These are phyloP conservation scores for Huntiella moniliformis DNA, from an alignment of 2,329 filamentous ascomycete species.

Conservation along the genomic window DNA sequence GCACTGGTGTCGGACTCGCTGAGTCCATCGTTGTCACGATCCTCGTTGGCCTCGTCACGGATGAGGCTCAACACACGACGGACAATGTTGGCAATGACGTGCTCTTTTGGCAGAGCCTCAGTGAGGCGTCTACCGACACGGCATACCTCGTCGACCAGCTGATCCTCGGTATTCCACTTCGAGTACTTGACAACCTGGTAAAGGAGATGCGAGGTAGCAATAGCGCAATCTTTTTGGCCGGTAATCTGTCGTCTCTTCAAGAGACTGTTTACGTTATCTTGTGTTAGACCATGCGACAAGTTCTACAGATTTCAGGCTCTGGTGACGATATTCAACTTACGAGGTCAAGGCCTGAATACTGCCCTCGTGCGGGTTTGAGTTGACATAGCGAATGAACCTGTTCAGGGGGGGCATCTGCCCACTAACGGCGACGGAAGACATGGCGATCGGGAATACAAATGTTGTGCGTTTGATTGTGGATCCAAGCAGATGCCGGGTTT, in stretches of 20 bases:
- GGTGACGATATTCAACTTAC: slow-evolving; percentile 29
- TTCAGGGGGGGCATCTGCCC: slow-evolving; percentile 49
- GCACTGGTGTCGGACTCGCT: slow-evolving; percentile 32
- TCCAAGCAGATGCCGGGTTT: no score
- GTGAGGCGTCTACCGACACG: slow-evolving; percentile 60
- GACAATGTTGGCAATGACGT: slow-evolving; percentile 88
- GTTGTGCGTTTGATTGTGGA: no score
- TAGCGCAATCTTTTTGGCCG: slow-evolving; percentile 72
- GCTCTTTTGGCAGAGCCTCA: slow-evolving; percentile 71
- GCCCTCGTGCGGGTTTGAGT: slow-evolving; percentile 54
- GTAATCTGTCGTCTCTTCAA: slow-evolving; percentile 82
- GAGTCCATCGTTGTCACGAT: slow-evolving; percentile 39
- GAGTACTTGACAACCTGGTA: slow-evolving; percentile 69
- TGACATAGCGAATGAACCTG: slow-evolving; percentile 63
- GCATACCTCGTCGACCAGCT: slow-evolving; percentile 63
- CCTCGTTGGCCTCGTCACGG: slow-evolving; percentile 73
- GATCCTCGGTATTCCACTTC: slow-evolving; percentile 57
- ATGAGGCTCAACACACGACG: slow-evolving; percentile 78
- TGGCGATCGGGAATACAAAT: no score
- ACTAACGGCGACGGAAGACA: no score
- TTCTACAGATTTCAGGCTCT: not conserved
- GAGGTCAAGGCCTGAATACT: slow-evolving; percentile 71
- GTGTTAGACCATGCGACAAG: not conserved
- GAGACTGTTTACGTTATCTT: slow-evolving; percentile 33
- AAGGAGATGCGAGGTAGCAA: slow-evolving; percentile 78